Evolutionary conservation across 441 rosid species (phyloP), one percentile per base, ranked within the genome.

Genomic region (Lagerstroemia fauriei): DNA sequence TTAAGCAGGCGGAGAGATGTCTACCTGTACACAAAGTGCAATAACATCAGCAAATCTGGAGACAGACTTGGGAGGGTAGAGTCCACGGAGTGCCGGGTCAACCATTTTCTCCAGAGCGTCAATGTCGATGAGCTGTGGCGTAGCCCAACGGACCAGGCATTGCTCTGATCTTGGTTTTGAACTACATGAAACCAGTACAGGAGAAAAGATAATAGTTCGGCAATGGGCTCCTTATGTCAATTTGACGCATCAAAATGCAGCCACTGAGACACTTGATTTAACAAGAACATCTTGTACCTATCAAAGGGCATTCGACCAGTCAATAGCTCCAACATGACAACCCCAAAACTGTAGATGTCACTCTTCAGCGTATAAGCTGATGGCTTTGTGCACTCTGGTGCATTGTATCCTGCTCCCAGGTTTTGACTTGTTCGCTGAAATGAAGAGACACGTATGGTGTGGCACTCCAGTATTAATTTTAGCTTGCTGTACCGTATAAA

Each of bases 321-420:
- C 84, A 96, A 80, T 34, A 96, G 85, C 90, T 96, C 99, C 80
- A 96, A 82, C 99, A 94, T 95, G 74, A 94, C 98, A 81, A 95
- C 98, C 51, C 98, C 99, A 73, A 94, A 95, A 83, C 98, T 92
- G 90, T 95, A 96, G 16, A 94, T 87, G 56, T 96, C 99, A 73
- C 99, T 94, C 92, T 94, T 96, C 80, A 89, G 47, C 14, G 98
- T 92, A 85, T 95, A 96, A n/a, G 93, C 92, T 17, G 91, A 87
- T 32, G 98, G 94, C 68, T 75, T 91, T 65, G 88, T 85, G 87
- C 98, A 94, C 85, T 96, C 98, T 25, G 99, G 99, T 22, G 98
- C 97, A 83, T 89, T 95, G 82, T 96, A 96, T 86, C 98, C 99
- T n/a, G 79, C 89, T 61, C 98, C 99, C 10, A 91, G 95, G 85